These are phyloP conservation scores for Ganoderma sinense DNA, from an alignment of 1,284 basidiomycete species.

Conservation along the genomic window DNA sequence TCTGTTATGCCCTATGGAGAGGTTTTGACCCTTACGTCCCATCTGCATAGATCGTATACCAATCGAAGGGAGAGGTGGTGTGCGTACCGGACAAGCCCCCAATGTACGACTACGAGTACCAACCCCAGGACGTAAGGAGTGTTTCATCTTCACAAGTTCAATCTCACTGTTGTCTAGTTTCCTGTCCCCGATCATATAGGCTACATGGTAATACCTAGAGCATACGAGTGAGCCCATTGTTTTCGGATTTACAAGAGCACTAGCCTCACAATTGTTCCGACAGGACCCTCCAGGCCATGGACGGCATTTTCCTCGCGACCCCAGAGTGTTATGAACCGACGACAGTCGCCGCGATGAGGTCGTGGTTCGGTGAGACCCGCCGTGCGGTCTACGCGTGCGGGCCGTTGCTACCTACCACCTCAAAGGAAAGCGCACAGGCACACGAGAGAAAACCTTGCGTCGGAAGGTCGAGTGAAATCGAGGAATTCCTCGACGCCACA, in stretches of 20 bases:
- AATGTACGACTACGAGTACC: slow-evolving; percentile 34
- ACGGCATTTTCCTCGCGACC: slow-evolving; percentile 24
- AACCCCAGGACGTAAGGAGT: slow-evolving; percentile 32
- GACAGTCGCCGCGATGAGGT: slow-evolving; percentile 20
- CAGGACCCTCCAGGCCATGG: slow-evolving; percentile 18
- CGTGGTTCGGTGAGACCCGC: slow-evolving; percentile 22
- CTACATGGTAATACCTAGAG: slow-evolving; percentile 10
- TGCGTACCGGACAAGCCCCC: slow-evolving; percentile 30
- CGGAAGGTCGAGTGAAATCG: slow-evolving; percentile 9
- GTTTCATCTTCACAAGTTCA: neutral
- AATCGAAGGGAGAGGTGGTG: slow-evolving; percentile 16
- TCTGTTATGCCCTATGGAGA: no score
- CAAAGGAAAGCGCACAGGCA: neutral
- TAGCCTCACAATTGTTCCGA: neutral
- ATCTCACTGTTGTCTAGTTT: slow-evolving; percentile 12
- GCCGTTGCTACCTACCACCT: slow-evolving; percentile 16
- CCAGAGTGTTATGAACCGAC: slow-evolving; percentile 31
- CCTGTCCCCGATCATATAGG: neutral
- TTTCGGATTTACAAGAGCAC: neutral
- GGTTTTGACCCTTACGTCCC: no score
- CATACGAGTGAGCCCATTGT: slow-evolving; percentile 19
- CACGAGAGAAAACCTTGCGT: slow-evolving; percentile 16
- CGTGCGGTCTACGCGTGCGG: slow-evolving; percentile 22
- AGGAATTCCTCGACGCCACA: slow-evolving; percentile 22
- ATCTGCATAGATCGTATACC: slow-evolving; percentile 19